Conservation (phyloP, 176 grass and related monocot genomes). For the Cenchrus purpureus region DNA sequence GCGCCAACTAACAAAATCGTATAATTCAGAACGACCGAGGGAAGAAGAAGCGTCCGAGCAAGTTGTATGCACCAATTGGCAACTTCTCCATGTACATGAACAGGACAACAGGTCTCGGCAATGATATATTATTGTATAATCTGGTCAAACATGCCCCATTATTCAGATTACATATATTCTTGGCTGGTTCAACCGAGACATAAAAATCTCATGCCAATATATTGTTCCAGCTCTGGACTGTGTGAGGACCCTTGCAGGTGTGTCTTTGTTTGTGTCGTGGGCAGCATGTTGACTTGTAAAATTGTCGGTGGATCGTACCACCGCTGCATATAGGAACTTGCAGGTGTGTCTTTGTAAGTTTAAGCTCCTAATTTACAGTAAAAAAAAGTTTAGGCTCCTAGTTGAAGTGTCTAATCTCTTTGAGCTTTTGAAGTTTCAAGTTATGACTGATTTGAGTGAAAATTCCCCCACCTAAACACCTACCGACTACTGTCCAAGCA, state of each 20-base stretch:
- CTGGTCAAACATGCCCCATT: neutral
- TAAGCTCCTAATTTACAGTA: neutral
- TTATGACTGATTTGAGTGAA: neutral
- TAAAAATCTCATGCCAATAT: neutral
- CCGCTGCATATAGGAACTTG: neutral
- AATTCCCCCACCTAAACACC: no score
- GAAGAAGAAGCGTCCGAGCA: neutral
- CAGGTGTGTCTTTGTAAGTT: neutral
- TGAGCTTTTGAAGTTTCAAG: neutral
- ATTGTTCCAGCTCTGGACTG: neutral
- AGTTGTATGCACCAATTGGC: constrained; percentile 36
- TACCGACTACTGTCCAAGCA: no score
- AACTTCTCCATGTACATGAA: neutral
- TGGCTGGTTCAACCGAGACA: neutral
- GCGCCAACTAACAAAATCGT: neutral
- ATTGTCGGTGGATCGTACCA: neutral
- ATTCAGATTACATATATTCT: neutral
- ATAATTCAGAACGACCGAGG: neutral
- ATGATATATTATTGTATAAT: neutral
- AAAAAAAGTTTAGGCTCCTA: no score
- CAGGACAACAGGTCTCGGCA: neutral
- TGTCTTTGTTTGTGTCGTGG: neutral
- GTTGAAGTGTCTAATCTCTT: neutral
- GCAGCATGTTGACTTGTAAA: neutral
- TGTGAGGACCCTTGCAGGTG: neutral